These are phyloP conservation scores for Sphaerobolus stellatus DNA, from an alignment of 1,284 basidiomycete genomes.

Conservation along the genomic window DNA sequence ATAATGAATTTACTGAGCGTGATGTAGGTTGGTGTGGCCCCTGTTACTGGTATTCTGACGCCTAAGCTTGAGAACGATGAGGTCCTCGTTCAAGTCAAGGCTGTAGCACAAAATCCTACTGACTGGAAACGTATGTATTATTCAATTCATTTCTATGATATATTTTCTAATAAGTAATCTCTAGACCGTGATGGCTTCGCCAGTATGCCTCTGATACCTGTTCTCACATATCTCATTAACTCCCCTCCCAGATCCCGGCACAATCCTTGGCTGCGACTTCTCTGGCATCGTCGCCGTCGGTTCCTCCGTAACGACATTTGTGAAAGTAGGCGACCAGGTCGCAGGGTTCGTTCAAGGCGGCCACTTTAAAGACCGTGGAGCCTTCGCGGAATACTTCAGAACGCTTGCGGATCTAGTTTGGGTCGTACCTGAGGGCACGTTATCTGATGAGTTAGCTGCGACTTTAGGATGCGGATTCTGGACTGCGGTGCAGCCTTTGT, in stretches of 20 bases:
- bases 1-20: too few relatives aligned
- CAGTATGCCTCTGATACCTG: conserved; percentile 17
- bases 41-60: conserved; percentile 33
- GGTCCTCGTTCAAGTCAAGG: conserved; percentile 21
- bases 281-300: conserved; percentile 40
- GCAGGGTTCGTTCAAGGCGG: conserved; percentile 43
- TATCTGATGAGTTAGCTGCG: conserved; percentile 37
- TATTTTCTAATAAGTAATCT: not conserved
- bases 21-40: not conserved
- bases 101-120: conserved; percentile 24
- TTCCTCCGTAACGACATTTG: conserved; percentile 18
- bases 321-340: conserved; percentile 41
- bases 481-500: conserved; percentile 1
- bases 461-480: conserved; percentile 33
- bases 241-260: not conserved
- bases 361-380: conserved; percentile 24
- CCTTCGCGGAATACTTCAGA: conserved; percentile 42
- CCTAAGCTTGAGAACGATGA: conserved; percentile 14
- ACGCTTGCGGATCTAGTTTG: conserved; percentile 30
- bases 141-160: not conserved
- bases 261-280: conserved; percentile 41
- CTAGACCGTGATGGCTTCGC: conserved; percentile 15
- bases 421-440: conserved; percentile 29
- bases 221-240: not conserved
- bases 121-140: conserved; percentile 19